Percentiles rank a stretch among this genome's conserved stretches.
These are phyloP conservation scores for Leccinum barrowsii DNA, from an alignment of 768 basidiomycete genomes.

Conservation along the genomic window DNA sequence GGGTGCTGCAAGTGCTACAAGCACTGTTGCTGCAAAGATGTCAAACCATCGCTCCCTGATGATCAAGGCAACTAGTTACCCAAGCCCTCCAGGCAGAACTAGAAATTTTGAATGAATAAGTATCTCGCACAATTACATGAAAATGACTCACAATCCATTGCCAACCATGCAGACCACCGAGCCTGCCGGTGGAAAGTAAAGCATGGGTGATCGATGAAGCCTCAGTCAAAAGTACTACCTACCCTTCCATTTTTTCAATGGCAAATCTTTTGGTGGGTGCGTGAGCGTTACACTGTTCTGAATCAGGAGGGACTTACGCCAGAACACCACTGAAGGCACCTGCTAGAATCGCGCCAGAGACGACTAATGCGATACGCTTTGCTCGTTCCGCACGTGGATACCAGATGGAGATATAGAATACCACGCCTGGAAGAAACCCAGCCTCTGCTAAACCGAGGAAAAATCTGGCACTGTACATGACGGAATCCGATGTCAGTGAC, in stretches of 20 bases:
- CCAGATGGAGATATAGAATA: conserved; percentile 51
- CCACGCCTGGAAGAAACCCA: conserved; percentile 39
- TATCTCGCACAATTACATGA: too few relatives aligned
- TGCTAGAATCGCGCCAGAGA: conserved; percentile 52
- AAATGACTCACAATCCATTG: conserved; percentile 35
- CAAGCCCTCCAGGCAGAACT: conserved; percentile 32
- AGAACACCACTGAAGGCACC: conserved; percentile 46
- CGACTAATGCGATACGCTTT: conserved; percentile 53
- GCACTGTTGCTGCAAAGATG: conserved; percentile 6
- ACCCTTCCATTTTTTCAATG: conserved; percentile 34
- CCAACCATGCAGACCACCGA: conserved; percentile 35
- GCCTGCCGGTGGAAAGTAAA: conserved; percentile 10
- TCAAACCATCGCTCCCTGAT: background rate
- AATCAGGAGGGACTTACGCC: conserved; percentile 33
- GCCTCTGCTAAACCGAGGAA: conserved; percentile 47
- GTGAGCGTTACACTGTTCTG: background rate
- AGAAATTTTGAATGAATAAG: conserved; percentile 1
- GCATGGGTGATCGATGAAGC: background rate
- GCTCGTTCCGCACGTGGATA: conserved; percentile 56
- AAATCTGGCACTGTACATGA: conserved; percentile 29
- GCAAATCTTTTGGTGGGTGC: conserved; percentile 27
- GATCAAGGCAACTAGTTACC: conserved; percentile 8
- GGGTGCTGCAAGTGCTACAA: conserved; percentile 24
- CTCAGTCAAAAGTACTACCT: conserved; percentile 17
- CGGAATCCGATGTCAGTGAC: conserved; percentile 1